A percentile compares a stretch with the other conserved stretches of the same genome.
Conservation (phyloP, 805 yeast genomes). For the Soucietia sequanensis region DNA sequence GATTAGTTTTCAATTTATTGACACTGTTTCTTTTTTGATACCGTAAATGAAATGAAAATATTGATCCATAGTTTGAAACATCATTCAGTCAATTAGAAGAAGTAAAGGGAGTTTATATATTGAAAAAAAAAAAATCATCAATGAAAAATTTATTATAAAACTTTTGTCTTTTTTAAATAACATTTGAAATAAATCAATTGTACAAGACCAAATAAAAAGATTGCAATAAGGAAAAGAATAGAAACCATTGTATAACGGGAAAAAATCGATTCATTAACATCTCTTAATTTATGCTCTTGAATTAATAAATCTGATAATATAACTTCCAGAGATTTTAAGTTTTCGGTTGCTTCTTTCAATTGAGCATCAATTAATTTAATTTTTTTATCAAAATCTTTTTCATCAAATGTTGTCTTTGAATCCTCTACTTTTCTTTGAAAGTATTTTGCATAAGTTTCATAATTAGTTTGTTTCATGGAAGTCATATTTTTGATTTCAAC, state of each 20-base stretch:
- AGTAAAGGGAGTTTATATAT: no score
- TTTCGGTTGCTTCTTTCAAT: slow-evolving; percentile 29
- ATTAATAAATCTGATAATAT: slow-evolving; percentile 27
- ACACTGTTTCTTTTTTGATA: no score
- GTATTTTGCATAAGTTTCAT: slow-evolving; percentile 33
- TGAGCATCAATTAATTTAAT: slow-evolving; percentile 28
- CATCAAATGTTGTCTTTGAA: slow-evolving; percentile 16
- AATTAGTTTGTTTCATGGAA: slow-evolving; percentile 34
- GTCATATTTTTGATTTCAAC: slow-evolving; percentile 37
- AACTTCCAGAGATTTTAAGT: slow-evolving; percentile 25
- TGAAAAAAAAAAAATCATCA: not conserved
- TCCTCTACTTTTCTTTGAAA: slow-evolving; percentile 18
- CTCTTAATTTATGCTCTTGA: slow-evolving; percentile 34
- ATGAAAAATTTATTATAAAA: slow-evolving; percentile 5
- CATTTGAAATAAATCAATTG: slow-evolving; percentile 31
- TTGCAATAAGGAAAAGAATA: slow-evolving; percentile 23
- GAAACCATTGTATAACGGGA: slow-evolving; percentile 31
- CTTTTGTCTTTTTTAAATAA: slow-evolving; percentile 27
- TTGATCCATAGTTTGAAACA: no score
- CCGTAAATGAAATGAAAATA: no score
- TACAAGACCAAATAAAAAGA: slow-evolving; percentile 25
- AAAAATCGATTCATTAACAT: slow-evolving; percentile 38
- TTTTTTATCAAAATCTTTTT: slow-evolving; percentile 32
- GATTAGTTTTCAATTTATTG: no score
- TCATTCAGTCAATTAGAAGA: no score